Base-by-base conservation (phyloP, 768 basidiomycete genomes). In the Phlegmacium glaucopus region DNA sequence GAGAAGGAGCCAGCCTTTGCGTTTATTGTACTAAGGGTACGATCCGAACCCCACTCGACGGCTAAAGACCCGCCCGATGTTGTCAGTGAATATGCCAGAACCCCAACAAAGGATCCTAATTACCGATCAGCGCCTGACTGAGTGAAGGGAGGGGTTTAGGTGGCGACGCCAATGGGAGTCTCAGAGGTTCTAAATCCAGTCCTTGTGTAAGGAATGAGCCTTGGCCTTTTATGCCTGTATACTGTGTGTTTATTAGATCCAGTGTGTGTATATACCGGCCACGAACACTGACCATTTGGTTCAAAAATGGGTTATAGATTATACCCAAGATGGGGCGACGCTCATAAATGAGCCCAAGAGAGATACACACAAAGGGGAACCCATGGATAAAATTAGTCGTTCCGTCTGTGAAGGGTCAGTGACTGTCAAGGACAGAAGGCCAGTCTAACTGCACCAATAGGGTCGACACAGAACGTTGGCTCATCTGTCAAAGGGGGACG, bases 381-480 rank as follows among this genome's bases (percentile, higher is more conserved):
- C 85, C 84, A 55, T 90, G 87, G 15, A 90, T 74, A 58, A 92
- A 90, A 64, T 94, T 94, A 36, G 91, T 93, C 3, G 90, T 94
- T 11, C 90, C 90, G 59, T 91, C 89, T 90, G 56, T 10, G 26
- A 28, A 29, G 29, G 25, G 11, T 7, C 2, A 41, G 25, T 27
- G 32, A 26, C 18, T 34, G 18, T 30, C 13, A 9, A 9, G 9
- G 32, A 46, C 26, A 42, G 40, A 4, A 32, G 16, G 26, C 25
- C 30, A 16, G 25, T 36, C 17, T 27, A 18, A 10, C 58, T 74
- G 46, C 55, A 85, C 89, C 94, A 48, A 96, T 95, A 27, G 94
- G 94, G 63, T 98, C 94, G 37, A 95, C 90, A 58, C 95, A 96
- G 72, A 89, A 99, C 0, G 95, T 98, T 4, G 94, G 93, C 26